Evolutionary conservation across 257 asterid species (phyloP), one percentile per base, ranked within the genome.

Genomic region (Paulownia fortunei): DNA sequence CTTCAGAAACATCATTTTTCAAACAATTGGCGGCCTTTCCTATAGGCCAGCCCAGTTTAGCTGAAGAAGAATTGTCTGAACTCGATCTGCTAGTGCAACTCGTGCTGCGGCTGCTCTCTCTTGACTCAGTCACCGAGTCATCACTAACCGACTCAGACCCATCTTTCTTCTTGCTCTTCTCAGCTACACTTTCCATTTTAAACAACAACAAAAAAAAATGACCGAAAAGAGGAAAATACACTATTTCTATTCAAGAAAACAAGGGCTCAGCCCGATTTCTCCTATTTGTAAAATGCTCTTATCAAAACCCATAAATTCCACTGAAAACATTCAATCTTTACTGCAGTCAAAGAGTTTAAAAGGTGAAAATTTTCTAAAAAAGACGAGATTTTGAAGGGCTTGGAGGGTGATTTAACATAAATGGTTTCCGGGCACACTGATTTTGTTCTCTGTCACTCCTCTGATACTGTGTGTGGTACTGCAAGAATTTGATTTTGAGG

Each of bases 21-120:
- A 81, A 75, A 68, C 80, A 74, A 41, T 69, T 80, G 44, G 86
- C 64, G 47, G 80, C 70, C 79, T 85, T 89, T 21, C 89, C 78
- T 27, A 88, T 83, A 13, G 94, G 97, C 97, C 97, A 88, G 27
- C 94, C 92, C 47, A 84, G 63, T 21, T 79, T 85, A 78, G 84
- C 76, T 6, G 66, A 46, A 76, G 87, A 83, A 11, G 88, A 88
- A 37, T 84, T 63, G 30, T 85, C 92, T 36, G 85, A 83, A 78
- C 92, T 87, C 71, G 85, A 84, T 85, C 83, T 64, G 61, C 87
- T 80, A 4, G 51, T 82, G 39, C 49, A 42, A 51, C 91, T 85
- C 78, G 87, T 85, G 74, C 86, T 76, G 60, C 76, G 32, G 46
- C 86, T 85, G 74, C 88, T 81, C 42, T 46, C 83, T 41, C 84